Evolutionary conservation across 2,329 filamentous ascomycete species (phyloP), one percentile per base, ranked within the genome.

Genomic region (Bipolaris zeicola): DNA sequence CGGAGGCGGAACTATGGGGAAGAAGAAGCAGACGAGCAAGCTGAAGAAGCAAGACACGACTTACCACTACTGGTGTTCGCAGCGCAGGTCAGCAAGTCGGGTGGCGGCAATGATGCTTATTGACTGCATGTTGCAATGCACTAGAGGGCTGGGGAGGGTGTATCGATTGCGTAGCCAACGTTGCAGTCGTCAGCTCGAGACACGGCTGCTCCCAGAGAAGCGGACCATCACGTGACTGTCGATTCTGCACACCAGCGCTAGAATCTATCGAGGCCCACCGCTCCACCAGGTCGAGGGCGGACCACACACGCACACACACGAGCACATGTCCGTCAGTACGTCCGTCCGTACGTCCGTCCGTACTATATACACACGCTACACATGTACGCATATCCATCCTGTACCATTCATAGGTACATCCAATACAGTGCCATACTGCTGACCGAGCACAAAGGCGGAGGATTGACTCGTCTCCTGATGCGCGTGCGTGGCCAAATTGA

Each of bases 81-180:
- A 26, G 28, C 4, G 28, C 28, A 31, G 28, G 28, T 5, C 28
- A 31, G 28, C 28, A 31, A 31, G 28, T 31, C 10, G 28, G 28
- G 44, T 41, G 50, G 41, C 39, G 57, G 46, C 41, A 49, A 44
- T 43, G 41, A 56, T 56, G 63, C 67, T 65, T 57, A 62, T 55
- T 66, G 6, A 6, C 26, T 5, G 45, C 39, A 28, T 16, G 14
- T 34, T 50, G 45, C 36, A 50, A 56, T 58, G 55, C 62, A 58
- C 57, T 58, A 66, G 8, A 10, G 26, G 26, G 52, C 52, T 37
- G 46, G 36, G 20, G 42, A 50, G 41, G 45, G 31, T 53, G 48
- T 67, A 67, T 66, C 65, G 66, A 68, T 68, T 67, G 62, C 66
- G 61, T 52, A 61, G 53, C 51, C 53, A 55, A 58, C 31, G 24